Evolutionary conservation across 331 rosid genomes (phyloP), one percentile per base, ranked within the genome.

Genomic region (Rhamnella rubrinervis): DNA sequence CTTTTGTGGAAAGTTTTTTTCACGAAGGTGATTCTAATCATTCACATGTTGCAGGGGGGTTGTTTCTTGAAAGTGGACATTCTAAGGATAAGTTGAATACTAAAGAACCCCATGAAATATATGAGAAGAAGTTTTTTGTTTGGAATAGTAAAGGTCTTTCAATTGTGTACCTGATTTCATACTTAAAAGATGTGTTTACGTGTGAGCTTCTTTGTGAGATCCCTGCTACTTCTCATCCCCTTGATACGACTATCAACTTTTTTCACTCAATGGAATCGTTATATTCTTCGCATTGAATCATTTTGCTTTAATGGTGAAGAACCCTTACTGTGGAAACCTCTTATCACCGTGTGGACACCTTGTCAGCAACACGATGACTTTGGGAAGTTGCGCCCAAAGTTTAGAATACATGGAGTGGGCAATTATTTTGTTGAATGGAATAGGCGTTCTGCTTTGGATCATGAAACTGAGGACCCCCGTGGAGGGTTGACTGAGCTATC

Each of bases 71-170:
- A 71, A 71, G 66, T 63, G 83, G 74, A 71, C 71, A 80, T 17
- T 55, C 44, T 67, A 82, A 74, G 62, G 74, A 67, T 71, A 6
- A 19, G 31, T 64, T 38, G 49, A 67, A 63, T 73, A 62, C 59
- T 56, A 63, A 44, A 68, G 88, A 79, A 62, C 49, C 74, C 19
- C 63, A 72, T 7, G 72, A 63, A 78, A 62, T 61, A 28, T 66
- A 68, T 78, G 71, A 71, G 20, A 79, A 55, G 47, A 44, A 49
- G 41, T 83, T 88, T 85, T 74, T 71, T 31, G 87, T 87, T 25
- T 93, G 98, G 98, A 87, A 83, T 74, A 82, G 78, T 73, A 72
- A 68, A 69, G 98, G 98, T 75, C 77, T 44, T 76, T 89, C 87
- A 75, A 55, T 84, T 81, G 79, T 89, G 47, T 85, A 79, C 76